Evolutionary conservation across 177 flowering plant genomes (phyloP), one percentile per base, ranked within the genome.

Genomic region (Vitis hybrid): DNA sequence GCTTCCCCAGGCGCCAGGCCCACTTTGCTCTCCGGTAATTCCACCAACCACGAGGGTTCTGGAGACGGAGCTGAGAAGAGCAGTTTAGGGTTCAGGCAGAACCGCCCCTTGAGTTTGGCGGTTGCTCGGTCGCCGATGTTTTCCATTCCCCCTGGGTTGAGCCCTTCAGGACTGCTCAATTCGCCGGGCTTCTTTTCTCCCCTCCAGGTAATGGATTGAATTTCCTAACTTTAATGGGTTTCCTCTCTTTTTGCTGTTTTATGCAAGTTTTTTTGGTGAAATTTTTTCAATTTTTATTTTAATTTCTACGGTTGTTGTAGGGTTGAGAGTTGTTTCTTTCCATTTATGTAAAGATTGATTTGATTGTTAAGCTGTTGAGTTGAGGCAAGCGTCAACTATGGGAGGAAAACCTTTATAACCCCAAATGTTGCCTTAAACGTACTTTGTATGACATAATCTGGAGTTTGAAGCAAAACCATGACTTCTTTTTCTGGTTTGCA

Each of bases 121-220:
- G 81, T 87, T 68, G 81, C 82, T 60, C 79, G 69, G 31, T 79
- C 90, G 14, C 87, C 86, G 9, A 28, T 84, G 79, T 91, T 95
- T 60, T 87, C 88, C 57, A 76, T 90, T 56, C 95, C 98, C 9
- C 85, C 94, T 57, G 97, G 95, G 19, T 77, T 93, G 53, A 93
- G 93, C 70, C 97, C 98, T 67, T 83, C 93, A 54, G 82, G 85
- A 50, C 78, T 92, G 72, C 90, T 94, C 52, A 88, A 86, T 73
- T 92, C 97, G 1, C 97, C 98, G 1, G 90, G 86, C 3, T 81
- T 89, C 75, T 86, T 90, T 68, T 79, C 95, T 1, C 83, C 92
- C 31, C 77, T 69, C 69, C 95, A 82, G 95, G 98, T 94, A 78
- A 57, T 55, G 73, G 13, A 22, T 3, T 20, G 1, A 22, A 49